Percentiles rank a stretch among this genome's conserved stretches.
Evolutionary conservation across 176 grass and related monocot species (phyloP).

Genomic region (Pharus latifolius): DNA sequence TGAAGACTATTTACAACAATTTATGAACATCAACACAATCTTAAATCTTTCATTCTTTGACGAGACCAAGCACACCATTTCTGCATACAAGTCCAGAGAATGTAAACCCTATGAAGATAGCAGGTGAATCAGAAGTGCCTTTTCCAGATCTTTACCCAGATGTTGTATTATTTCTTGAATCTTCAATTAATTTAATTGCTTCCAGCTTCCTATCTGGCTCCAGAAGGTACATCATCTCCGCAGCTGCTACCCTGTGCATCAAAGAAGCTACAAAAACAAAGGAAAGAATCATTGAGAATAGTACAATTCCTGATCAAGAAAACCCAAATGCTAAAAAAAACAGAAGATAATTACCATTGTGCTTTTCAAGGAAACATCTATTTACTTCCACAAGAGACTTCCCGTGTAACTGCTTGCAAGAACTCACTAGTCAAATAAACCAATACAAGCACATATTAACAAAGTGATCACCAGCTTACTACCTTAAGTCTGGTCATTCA

Average conservation of each 20-base stretch:
- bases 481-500: constrained; percentile 80
- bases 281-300: background rate
- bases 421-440: constrained; percentile 14
- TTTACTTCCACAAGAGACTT: constrained; percentile 85
- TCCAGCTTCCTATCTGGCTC: constrained; percentile 71
- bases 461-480: constrained; percentile 10
- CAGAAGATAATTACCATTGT: constrained; percentile 47
- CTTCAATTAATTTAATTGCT: constrained; percentile 90
- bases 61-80: constrained; percentile 36
- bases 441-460: background rate
- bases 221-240: constrained; percentile 88
- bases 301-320: background rate
- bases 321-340: background rate
- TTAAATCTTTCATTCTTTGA: constrained; percentile 61
- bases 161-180: constrained; percentile 59
- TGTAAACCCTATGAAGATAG: background rate
- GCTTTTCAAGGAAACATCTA: constrained; percentile 64
- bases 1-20: constrained; percentile 59
- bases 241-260: constrained; percentile 73
- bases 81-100: constrained; percentile 26
- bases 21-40: constrained; percentile 90
- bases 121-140: background rate
- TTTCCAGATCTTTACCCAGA: constrained; percentile 49
- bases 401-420: constrained; percentile 71
- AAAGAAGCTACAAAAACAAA: constrained; percentile 66